Evolutionary conservation across 768 basidiomycete genomes (phyloP).

Genomic region (Suillus cothurnatus): DNA sequence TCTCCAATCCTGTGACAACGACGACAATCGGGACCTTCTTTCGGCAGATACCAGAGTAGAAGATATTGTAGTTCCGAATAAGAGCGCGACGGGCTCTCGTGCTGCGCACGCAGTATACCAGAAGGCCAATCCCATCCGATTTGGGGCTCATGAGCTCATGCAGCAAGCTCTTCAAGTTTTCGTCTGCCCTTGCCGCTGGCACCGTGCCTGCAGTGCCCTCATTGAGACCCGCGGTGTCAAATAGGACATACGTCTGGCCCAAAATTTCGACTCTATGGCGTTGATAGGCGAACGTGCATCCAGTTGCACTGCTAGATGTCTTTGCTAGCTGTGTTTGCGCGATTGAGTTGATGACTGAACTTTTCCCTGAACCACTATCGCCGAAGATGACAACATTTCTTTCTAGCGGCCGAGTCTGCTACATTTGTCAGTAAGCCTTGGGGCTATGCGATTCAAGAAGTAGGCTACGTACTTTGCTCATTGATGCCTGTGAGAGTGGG

Average conservation of each 20-base stretch:
- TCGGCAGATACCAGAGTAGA: slow-evolving; percentile 41
- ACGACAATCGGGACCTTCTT: slow-evolving; percentile 41
- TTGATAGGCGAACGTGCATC: slow-evolving; percentile 22
- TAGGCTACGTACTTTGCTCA: background rate
- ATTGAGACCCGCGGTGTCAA: slow-evolving; percentile 43
- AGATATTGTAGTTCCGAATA: slow-evolving; percentile 40
- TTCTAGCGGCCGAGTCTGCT: background rate
- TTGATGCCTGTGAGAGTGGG: background rate
- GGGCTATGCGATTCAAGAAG: background rate
- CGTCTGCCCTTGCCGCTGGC: slow-evolving; percentile 17
- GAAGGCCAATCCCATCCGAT: slow-evolving; percentile 24
- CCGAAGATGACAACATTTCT: background rate
- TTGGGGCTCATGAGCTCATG: slow-evolving; percentile 19
- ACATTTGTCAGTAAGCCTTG: background rate
- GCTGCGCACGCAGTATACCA: slow-evolving; percentile 41
- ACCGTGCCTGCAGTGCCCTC: slow-evolving; percentile 23
- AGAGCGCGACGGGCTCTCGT: slow-evolving; percentile 33
- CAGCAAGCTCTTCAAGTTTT: slow-evolving; percentile 23
- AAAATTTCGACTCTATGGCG: slow-evolving; percentile 8
- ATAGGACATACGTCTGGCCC: slow-evolving; percentile 16
- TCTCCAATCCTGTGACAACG: slow-evolving; percentile 42
- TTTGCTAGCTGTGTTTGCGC: background rate
- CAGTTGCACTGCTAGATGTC: background rate
- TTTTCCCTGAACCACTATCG: background rate
- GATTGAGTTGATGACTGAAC: background rate